phyloP scores from a whole-genome alignment of 768 basidiomycete genomes.

The Tricholoma sp. region DNA sequence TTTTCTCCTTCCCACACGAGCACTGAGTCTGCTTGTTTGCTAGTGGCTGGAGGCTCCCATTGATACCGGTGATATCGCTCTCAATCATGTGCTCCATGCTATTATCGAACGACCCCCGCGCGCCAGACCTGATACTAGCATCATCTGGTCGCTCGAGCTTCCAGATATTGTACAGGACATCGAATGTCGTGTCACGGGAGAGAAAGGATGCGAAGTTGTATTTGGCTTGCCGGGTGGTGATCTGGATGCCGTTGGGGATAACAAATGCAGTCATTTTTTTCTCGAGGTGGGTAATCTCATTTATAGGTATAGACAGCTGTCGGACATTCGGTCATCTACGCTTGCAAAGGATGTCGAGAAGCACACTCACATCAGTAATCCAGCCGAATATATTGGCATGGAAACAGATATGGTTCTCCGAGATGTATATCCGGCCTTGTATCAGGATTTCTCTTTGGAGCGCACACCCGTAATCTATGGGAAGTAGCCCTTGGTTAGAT shows the following conservation, averaged over 20 bases:
- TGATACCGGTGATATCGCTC: constrained; percentile 12
- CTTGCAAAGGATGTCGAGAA: constrained; percentile 7
- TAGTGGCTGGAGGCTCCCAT: constrained; percentile 5
- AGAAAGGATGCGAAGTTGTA: constrained; percentile 97
- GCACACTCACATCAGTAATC: constrained; percentile 83
- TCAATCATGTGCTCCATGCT: constrained; percentile 13
- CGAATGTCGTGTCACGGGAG: constrained; percentile 91
- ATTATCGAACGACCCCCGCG: constrained; percentile 30
- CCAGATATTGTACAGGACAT: constrained; percentile 97
- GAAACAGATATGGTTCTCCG: constrained; percentile 99
- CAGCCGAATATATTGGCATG: constrained; percentile 99
- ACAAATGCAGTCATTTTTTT: constrained; percentile 98
- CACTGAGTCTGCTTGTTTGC: constrained; percentile 63
- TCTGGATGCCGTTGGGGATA: constrained; percentile 93
- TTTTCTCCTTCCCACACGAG: constrained; percentile 62
- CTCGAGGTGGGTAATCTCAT: constrained; percentile 81
- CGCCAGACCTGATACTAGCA: constrained; percentile 30
- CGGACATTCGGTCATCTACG: constrained; percentile 14
- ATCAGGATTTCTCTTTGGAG: constrained; percentile 94
- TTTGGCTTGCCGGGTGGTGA: constrained; percentile 77
- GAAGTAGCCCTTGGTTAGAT: constrained; percentile 1
- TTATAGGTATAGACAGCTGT: constrained; percentile 83
- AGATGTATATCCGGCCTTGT: constrained; percentile 94
- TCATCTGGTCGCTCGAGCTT: constrained; percentile 77
- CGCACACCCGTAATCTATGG: constrained; percentile 93